Evolutionary conservation across 495 filamentous ascomycete genomes (phyloP).

Genomic region (Talaromyces wortmannii): DNA sequence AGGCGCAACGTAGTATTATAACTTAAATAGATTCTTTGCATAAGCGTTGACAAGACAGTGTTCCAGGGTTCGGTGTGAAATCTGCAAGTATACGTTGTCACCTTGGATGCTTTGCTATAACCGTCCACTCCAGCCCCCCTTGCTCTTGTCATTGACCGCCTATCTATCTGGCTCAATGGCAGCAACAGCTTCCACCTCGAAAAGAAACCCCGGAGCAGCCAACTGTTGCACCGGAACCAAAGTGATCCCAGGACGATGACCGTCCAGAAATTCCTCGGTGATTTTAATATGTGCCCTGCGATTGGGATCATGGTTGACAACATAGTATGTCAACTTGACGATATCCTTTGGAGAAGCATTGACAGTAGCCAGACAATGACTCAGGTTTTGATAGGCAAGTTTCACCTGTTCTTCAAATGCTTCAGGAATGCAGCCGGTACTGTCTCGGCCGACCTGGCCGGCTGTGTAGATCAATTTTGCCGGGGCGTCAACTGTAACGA

Average conservation of each 20-base stretch:
- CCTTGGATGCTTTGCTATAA: too few species aligned
- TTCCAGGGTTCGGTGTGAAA: too few species aligned
- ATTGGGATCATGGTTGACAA: neutral
- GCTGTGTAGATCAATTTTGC: neutral
- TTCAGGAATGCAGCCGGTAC: neutral
- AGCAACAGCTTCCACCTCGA: neutral
- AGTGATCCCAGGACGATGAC: conserved; percentile 22
- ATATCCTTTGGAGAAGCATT: conserved; percentile 3
- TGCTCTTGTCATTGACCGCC: too few species aligned
- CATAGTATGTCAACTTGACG: neutral
- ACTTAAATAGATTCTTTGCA: too few species aligned
- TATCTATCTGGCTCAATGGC: neutral
- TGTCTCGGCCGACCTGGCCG: neutral
- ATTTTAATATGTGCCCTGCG: neutral
- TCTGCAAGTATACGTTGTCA: too few species aligned
- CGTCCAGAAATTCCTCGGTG: conserved; percentile 1
- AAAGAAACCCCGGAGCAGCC: neutral
- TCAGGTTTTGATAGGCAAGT: neutral
- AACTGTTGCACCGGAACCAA: conserved; percentile 13
- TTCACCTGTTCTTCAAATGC: neutral
- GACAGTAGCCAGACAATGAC: neutral
- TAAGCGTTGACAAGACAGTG: too few species aligned
- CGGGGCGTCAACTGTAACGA: neutral
- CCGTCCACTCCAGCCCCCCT: too few species aligned
- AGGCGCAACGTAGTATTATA: too few species aligned